Base-by-base conservation (phyloP, 192 early-diverging fungal genomes). In the Chytriomyces confervae region DNA sequence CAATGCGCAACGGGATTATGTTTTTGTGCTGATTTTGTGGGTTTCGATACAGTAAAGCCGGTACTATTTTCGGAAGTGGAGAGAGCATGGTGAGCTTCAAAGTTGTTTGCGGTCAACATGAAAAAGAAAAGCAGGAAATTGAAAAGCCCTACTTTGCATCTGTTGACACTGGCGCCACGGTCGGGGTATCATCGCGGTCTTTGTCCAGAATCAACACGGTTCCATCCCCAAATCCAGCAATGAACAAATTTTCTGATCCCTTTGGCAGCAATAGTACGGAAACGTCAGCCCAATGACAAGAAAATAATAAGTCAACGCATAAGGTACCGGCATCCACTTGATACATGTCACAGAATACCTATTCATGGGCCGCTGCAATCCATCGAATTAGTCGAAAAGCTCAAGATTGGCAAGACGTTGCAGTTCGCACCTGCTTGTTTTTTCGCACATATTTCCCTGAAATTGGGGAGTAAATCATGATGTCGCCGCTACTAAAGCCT, bases 1-100 rank as follows among this genome's bases (percentile, higher is more conserved):
- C 96, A 97, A 70, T 89, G 92, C 0, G 91, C 81, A 49, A 92
- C 85, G 7, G 97, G 96, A 69, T 98, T 97, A 93, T 94, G n/a
- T 78, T 76, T 70, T 23, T 50, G 23, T 18, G 66, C 27, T n/a
- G 69, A 13, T 62, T 80, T 63, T 27, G 82, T 78, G 29, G 93
- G 87, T 36, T 82, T 63, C 60, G 16, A 60, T 67, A 63, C 50
- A 27, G 72, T 29, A 62, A 61, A 82, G 44, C 75, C 70, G 44
- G 50, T 24, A 18, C 75, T 49, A 27, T 53, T 11, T 64, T 64
- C 20, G 23, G 57, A 36, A 36, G 36, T 36, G 36, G 36, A 36
- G 36, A 36, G 18, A 4, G 18, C 13, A 60, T 23, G 18, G 18
- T 23, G 18, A 61, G 18, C 18, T 18, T n/a, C 18, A 36, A 36